Evolutionary conservation across 257 asterid species (phyloP).

Genomic region (Ophiorrhiza pumila): DNA sequence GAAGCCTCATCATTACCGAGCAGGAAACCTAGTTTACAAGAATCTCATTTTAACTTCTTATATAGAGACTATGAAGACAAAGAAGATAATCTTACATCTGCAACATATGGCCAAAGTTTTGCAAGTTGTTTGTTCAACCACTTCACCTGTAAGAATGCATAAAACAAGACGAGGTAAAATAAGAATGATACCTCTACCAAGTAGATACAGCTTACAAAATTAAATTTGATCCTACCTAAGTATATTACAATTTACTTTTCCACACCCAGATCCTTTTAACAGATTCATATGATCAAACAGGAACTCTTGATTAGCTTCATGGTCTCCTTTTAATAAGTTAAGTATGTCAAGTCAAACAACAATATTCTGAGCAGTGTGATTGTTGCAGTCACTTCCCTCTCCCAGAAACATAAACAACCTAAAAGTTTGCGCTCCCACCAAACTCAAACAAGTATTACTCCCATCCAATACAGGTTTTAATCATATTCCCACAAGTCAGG

Average conservation of each 20-base stretch:
- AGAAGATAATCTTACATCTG: constrained; percentile 70
- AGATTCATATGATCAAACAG: neutral
- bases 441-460: neutral
- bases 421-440: neutral
- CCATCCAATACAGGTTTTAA: neutral
- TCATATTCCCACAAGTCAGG: neutral
- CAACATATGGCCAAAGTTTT: constrained; percentile 94
- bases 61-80: neutral
- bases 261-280: neutral
- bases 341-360: neutral
- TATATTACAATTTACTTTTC: neutral
- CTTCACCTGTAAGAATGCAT: constrained; percentile 64
- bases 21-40: neutral
- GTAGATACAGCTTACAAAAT: neutral
- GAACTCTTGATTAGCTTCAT: neutral
- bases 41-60: neutral
- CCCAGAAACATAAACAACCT: neutral
- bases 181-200: neutral
- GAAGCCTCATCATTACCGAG: neutral
- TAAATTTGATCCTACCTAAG: neutral
- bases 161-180: constrained; percentile 4
- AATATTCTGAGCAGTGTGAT: neutral
- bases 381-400: constrained; percentile 1
- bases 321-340: neutral
- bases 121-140: constrained; percentile 92